phyloP scores from a whole-genome alignment of 768 basidiomycete species.

The Xerocomellus dryophilus region DNA sequence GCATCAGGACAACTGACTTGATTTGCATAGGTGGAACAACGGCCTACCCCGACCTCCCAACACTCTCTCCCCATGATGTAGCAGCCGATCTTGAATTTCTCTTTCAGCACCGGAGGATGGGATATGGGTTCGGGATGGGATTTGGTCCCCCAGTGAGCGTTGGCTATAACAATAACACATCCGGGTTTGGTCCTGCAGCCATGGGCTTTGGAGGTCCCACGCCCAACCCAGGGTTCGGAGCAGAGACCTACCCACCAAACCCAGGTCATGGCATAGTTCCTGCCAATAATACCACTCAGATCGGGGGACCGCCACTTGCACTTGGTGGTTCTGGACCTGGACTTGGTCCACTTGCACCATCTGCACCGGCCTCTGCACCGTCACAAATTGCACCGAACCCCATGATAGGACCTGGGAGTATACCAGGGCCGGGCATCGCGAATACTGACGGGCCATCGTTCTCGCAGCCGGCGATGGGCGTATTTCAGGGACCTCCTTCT shows the following conservation, averaged over 20 bases:
- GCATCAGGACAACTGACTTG: background rate
- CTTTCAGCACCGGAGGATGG: constrained; percentile 39
- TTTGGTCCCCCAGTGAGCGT: constrained; percentile 13
- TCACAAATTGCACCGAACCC: constrained; percentile 10
- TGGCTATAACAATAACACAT: constrained; percentile 13
- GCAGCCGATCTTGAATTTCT: constrained; percentile 54
- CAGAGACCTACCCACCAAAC: constrained; percentile 17
- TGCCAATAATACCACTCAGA: constrained; percentile 4
- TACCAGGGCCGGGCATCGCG: constrained; percentile 10
- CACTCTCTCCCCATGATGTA: constrained; percentile 48
- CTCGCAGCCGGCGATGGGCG: constrained; percentile 28
- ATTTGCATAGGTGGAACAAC: constrained; percentile 43
- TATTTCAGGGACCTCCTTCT: constrained; percentile 25
- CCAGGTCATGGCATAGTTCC: constrained; percentile 12
- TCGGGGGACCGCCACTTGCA: constrained; percentile 6
- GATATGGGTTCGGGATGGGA: constrained; percentile 25
- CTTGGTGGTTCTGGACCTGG: constrained; percentile 10
- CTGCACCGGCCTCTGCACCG: constrained; percentile 2
- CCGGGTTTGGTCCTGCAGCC: constrained; percentile 17
- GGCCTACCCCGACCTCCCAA: constrained; percentile 32
- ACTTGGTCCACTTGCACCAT: constrained; percentile 4
- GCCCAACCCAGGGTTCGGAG: constrained; percentile 16
- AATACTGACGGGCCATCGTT: constrained; percentile 18
- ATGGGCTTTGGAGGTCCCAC: constrained; percentile 18
- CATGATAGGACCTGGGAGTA: constrained; percentile 4